Conservation (phyloP, 140 eudicot species). For the Oenanthe javanica region DNA sequence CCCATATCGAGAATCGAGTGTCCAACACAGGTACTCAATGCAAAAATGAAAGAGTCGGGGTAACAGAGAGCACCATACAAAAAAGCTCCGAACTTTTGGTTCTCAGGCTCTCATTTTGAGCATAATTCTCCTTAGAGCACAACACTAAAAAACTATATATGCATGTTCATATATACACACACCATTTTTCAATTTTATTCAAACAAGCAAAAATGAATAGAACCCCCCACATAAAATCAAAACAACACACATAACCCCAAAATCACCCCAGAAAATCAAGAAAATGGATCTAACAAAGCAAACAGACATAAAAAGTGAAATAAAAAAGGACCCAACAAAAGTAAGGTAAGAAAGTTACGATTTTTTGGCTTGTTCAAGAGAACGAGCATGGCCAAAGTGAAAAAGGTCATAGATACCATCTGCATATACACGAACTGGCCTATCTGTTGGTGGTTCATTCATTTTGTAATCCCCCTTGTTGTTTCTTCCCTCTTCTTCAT, state of each 20-base stretch:
- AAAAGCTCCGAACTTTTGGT: not conserved
- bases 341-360: conserved; percentile 1
- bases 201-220: not conserved
- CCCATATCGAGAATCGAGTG: no score
- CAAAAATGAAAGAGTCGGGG: no score
- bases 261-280: not conserved
- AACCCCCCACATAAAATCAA: not conserved
- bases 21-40: no score
- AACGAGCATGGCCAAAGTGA: conserved; percentile 30
- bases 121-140: not conserved
- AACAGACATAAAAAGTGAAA: not conserved
- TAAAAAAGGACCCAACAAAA: not conserved
- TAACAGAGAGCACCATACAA: not conserved
- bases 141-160: no score
- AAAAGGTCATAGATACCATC: conserved; percentile 32
- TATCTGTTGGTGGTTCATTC: conserved; percentile 14
- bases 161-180: not conserved
- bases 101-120: not conserved
- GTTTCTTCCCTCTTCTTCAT: not conserved
- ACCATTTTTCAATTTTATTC: not conserved
- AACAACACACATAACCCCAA: not conserved
- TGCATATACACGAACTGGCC: conserved; percentile 25
- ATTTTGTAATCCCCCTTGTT: not conserved
- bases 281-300: not conserved
- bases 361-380: conserved; percentile 27